Percentiles rank a stretch among this genome's conserved stretches.
Conservation (phyloP, 805 yeast species). For the Cyberlindnera subsufficiens region DNA sequence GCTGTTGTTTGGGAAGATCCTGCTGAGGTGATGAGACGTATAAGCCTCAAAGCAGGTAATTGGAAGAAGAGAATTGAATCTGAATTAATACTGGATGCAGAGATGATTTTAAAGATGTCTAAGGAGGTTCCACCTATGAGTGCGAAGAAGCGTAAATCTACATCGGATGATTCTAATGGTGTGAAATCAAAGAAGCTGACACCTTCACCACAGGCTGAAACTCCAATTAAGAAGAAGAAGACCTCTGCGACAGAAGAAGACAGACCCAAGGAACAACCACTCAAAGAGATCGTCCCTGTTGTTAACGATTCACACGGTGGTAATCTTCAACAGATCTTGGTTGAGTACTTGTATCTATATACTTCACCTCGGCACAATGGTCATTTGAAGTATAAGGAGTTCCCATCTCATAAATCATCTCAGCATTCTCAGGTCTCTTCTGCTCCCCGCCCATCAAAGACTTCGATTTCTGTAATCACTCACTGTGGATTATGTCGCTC, state of each 20-base stretch:
- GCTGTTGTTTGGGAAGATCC: constrained; percentile 87
- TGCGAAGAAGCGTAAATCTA: constrained; percentile 1
- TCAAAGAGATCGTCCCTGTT: neutral
- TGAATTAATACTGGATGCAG: constrained; percentile 61
- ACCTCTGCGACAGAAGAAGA: neutral
- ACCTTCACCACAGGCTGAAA: neutral
- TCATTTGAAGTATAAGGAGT: neutral
- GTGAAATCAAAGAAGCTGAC: constrained; percentile 15
- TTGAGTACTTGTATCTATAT: neutral
- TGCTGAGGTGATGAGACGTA: constrained; percentile 48
- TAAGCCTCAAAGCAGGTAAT: constrained; percentile 35
- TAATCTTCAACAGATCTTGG: neutral
- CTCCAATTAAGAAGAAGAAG: constrained; percentile 1
- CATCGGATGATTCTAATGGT: neutral
- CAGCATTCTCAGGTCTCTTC: neutral
- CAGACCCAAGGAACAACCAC: neutral
- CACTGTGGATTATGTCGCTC: constrained; percentile 58
- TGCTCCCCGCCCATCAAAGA: neutral
- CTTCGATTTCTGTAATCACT: neutral
- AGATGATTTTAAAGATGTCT: constrained; percentile 32
- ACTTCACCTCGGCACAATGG: constrained; percentile 1
- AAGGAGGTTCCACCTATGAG: constrained; percentile 2
- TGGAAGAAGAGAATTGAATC: constrained; percentile 62
- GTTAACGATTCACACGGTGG: neutral
- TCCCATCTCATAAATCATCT: too few relatives aligned